Conservation (phyloP, 495 filamentous ascomycete genomes). For the Penicillium salamii region DNA sequence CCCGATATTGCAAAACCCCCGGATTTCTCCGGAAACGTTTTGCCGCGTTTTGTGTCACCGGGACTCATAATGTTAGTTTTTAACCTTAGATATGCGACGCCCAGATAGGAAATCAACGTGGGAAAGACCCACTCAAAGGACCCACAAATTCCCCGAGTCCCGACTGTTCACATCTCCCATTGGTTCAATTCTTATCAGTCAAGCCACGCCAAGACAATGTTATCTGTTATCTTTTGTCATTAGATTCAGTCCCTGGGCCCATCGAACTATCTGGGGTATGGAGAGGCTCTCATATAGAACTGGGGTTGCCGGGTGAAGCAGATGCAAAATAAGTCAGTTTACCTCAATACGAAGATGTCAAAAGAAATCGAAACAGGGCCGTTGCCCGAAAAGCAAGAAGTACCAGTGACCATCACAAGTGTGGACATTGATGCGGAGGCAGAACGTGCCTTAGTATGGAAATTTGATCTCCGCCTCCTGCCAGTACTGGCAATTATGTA, state of each 20-base stretch:
- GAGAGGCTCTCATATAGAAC: not conserved
- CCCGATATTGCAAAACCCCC: too few relatives aligned
- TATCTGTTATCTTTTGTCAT: conserved; percentile 2
- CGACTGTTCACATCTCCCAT: not conserved
- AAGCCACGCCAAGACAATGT: not conserved
- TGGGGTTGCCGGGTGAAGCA: not conserved
- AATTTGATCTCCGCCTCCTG: conserved; percentile 61
- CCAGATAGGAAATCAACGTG: not conserved
- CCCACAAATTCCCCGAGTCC: not conserved
- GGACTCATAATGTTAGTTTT: not conserved
- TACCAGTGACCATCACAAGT: not conserved
- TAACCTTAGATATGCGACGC: not conserved
- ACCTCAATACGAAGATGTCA: not conserved
- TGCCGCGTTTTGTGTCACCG: not conserved
- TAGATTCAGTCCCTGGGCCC: not conserved
- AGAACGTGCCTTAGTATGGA: conserved; percentile 36
- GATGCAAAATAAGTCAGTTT: not conserved
- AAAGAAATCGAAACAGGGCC: not conserved
- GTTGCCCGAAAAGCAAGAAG: not conserved
- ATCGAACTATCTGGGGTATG: not conserved
- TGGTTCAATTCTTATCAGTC: not conserved
- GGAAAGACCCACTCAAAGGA: not conserved
- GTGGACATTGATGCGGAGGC: conserved; percentile 9
- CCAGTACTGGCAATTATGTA: conserved; percentile 66
- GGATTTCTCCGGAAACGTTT: not conserved